Evolutionary conservation across 371 early-diverging fungal species (phyloP), one percentile per base, ranked within the genome.

Genomic region (Apophysomyces sp.): DNA sequence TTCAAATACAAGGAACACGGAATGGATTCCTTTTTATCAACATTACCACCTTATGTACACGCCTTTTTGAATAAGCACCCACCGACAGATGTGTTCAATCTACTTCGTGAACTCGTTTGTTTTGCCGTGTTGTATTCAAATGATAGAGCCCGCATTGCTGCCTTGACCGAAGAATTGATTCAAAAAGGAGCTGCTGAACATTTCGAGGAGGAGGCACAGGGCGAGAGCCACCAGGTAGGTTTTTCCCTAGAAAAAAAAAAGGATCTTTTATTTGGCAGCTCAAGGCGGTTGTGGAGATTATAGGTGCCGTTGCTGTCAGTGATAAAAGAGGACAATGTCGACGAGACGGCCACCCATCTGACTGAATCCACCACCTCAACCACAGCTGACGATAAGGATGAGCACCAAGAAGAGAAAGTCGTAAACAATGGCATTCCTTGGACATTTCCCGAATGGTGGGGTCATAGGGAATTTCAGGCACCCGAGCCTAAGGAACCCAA

Each of bases 41-140:
- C 78, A 30, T 66, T 81, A 62, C 81, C 81, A 28, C 78, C 81
- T 40, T 78, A 78, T 63, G 81, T 81, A 6, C 82, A 81, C 62
- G 64, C 61, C 6, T 78, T 63, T 57, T 34, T 81, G 11, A 59
- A 69, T 40, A 71, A 68, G 51, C 66, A 78, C 49, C 79, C 82
- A n/a, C 74, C 74, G 2, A 74, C 76, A 11, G 82, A 81, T 29
- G 69, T 70, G 0, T 81, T 81, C 44, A 71, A 76, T 51, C 51
- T 78, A 3, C 66, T 81, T 18, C 64, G 65, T 49, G 82, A 81
- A 41, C 65, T 81, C 18, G 66, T 81, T 21, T 78, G 78, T 54
- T 81, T 81, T 55, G 82, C 77, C 21, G 82, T 81, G 0, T 58
- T 81, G 7, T 81, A 81, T 61, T 70, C 77, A 4, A 74, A 77